Base-by-base conservation (phyloP, 352 stramenopile species). In the Hyphochytrium catenoides region DNA sequence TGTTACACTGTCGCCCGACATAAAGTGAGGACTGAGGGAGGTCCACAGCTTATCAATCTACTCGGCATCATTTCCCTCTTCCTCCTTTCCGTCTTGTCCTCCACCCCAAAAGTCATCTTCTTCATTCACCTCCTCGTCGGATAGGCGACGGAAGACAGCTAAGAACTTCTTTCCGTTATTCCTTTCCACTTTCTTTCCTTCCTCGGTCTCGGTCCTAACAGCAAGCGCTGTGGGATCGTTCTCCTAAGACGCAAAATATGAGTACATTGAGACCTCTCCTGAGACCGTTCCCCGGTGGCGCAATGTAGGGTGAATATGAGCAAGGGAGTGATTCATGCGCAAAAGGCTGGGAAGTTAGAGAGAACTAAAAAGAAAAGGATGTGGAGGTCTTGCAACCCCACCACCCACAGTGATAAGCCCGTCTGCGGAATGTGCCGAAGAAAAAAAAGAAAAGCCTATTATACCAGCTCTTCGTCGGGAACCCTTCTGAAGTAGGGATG, bases 151-250 rank as follows among this genome's bases (percentile, higher is more conserved):
- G 48, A 77, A 82, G 27, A 78, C 64, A 1, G 68, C 68, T 14
- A 76, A 48, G 41, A 77, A 87, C 47, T 93, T 93, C 39, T 77
- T 76, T 46, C 74, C 67, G 17, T 66, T 65, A 33, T 69, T 67
- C 34, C 85, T 62, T 43, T 62, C 74, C 3, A 97, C 89, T 48
- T 98, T 98, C 59, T 96, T 95, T 36, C 85, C 78, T 74, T 98
- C 91, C 60, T 98, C 89, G 0, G 91, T 98, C 46, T 92, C 79
- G 29, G 79, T 71, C 18, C 62, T 90, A 77, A 98, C 96, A 21
- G 83, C 76, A 32, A 74, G 60, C 22, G 97, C 75, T 43, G 79
- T 95, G 8, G 77, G 72, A 56, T 98, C 91, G 20, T 54, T 57
- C 48, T 85, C 32, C 31, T 43, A 41, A 15, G 19, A 23, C n/a